Evolutionary conservation across 2,329 filamentous ascomycete species (phyloP), one percentile per base, ranked within the genome.

Genomic region (Lachnellula hyalina): DNA sequence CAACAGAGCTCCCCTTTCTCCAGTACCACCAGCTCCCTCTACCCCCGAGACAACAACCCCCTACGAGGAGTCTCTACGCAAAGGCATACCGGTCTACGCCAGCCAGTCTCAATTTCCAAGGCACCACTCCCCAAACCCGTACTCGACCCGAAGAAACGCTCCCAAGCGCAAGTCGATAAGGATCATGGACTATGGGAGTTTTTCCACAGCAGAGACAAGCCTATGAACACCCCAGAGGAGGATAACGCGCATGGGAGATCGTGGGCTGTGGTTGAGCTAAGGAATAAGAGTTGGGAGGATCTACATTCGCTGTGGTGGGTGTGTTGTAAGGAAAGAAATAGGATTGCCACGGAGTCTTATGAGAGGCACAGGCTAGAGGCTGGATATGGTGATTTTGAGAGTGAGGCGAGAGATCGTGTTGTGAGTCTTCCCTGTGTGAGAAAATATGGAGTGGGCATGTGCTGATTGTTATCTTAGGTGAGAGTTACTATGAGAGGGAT

Each of bases 241-340:
- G 84, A 88, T 53, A 70, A 77, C 49, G 76, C 81, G 60, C 86
- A 94, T 71, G 94, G 94, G 15, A 83, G 94, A 52, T 77, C 84
- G 28, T 99, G 94, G 94, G 84, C 81, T 11, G 84, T 89, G 7
- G 83, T 90, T 73, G 94, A 99, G 75, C 77, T 99, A 67, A 82
- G 92, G 60, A 79, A 82, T 60, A 96, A 96, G 75, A 90, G 87
- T 60, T 99, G 91, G 89, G 90, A 96, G 58, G 92, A 97, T 71
- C 75, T 99, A 65, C 92, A 97, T 72, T 77, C 79, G 58, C 78
- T 99, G 67, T 99, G 93, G 91, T 99, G 92, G 90, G 82, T 91
- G 53, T 97, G 94, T 70, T 81, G 87, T 57, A 91, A 89, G 75
- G 94, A 99, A 75, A 80, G 89, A 66, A 99, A 99, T 74, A 83